Conservation (phyloP, 495 filamentous ascomycete genomes). For the Penicillium maclennaniae region DNA sequence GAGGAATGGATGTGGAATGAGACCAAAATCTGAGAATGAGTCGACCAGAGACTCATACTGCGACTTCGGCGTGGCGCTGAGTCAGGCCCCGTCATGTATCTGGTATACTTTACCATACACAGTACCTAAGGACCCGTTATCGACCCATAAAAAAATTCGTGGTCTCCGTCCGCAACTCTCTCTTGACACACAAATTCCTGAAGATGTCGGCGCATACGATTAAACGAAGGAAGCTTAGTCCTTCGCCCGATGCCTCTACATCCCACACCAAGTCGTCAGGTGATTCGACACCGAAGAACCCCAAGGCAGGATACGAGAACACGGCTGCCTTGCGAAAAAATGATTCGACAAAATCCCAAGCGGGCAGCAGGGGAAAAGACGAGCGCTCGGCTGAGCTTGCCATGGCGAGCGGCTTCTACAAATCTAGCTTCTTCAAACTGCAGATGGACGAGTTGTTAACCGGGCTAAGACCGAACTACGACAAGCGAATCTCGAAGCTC, state of each 20-base stretch:
- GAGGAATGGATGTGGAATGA: slow-evolving; percentile 10
- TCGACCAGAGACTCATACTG: slow-evolving; percentile 12
- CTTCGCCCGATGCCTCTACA: slow-evolving; percentile 19
- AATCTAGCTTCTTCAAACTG: slow-evolving; percentile 76
- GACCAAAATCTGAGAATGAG: not conserved
- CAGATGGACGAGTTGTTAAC: slow-evolving; percentile 80
- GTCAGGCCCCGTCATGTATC: not conserved
- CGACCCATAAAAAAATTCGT: slow-evolving; percentile 22
- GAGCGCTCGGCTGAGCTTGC: slow-evolving; percentile 39
- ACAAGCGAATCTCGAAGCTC: slow-evolving; percentile 57
- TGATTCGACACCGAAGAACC: slow-evolving; percentile 3
- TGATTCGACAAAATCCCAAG: slow-evolving; percentile 10
- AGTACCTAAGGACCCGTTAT: slow-evolving; percentile 9
- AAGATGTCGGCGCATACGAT: slow-evolving; percentile 32
- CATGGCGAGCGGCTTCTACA: slow-evolving; percentile 50
- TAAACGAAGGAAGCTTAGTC: slow-evolving; percentile 40
- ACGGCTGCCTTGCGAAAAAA: slow-evolving; percentile 4
- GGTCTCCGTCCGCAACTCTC: slow-evolving; percentile 1
- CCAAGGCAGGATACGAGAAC: slow-evolving; percentile 9
- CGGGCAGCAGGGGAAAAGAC: slow-evolving; percentile 18
- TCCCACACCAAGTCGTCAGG: slow-evolving; percentile 4
- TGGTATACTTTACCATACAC: not conserved
- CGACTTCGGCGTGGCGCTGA: slow-evolving; percentile 33
- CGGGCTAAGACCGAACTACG: slow-evolving; percentile 65
- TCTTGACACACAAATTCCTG: not conserved